Conservation (phyloP, 75 land plant genomes). For the Picea sitchensis region DNA sequence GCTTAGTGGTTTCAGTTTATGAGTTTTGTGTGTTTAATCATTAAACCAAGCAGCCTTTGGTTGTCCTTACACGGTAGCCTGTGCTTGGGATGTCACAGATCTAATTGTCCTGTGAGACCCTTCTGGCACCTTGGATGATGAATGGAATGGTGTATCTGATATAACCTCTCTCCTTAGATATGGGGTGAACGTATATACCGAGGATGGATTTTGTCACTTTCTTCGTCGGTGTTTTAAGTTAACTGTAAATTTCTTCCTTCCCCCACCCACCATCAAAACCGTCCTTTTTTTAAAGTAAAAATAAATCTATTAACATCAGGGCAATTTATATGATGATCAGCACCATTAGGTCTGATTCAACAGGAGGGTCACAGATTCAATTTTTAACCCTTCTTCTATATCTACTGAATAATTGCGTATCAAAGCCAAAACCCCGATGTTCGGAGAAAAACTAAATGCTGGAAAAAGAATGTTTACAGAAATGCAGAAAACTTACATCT, state of each 20-base stretch:
- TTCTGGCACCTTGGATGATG: not conserved
- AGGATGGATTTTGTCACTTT: not conserved
- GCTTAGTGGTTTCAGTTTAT: not conserved
- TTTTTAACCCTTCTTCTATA: not conserved
- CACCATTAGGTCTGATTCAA: not conserved
- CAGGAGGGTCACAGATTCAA: not conserved
- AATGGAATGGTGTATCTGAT: not conserved
- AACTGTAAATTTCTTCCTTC: not conserved
- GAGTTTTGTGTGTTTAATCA: not conserved
- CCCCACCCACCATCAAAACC: not conserved
- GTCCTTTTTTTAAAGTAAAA: not conserved
- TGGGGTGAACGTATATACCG: not conserved
- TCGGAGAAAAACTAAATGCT: not conserved
- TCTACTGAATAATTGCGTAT: not conserved
- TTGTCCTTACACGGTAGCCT: not conserved
- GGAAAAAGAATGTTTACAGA: not conserved
- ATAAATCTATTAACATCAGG: too few relatives aligned
- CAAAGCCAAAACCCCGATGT: not conserved
- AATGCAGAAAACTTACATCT: slow-evolving; percentile 36
- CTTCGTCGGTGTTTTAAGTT: not conserved
- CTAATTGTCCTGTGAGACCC: not conserved
- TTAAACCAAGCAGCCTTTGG: not conserved
- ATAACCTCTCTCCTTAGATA: not conserved
- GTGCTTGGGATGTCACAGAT: not conserved
- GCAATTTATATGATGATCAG: not conserved